A percentile compares a stretch with the other conserved stretches of the same genome.
Conservation (phyloP, 2,329 filamentous ascomycete genomes). For the Epicoccum sorghinum region DNA sequence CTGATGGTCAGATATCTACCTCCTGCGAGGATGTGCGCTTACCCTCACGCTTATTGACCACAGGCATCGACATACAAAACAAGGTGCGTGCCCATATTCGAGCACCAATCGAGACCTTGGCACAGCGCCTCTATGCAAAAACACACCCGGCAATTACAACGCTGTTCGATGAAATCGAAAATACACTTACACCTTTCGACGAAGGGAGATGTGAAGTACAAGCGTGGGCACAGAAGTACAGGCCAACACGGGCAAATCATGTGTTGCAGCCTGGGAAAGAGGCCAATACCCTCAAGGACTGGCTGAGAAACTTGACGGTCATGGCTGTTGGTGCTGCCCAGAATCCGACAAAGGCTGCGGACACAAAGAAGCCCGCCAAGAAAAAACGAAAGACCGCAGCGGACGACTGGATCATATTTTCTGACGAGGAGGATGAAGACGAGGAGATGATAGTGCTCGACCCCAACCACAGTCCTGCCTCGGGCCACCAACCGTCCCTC, state of each 20-base stretch:
- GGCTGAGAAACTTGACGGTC: conserved; percentile 79
- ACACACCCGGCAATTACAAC: conserved; percentile 65
- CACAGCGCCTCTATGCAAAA: conserved; percentile 2
- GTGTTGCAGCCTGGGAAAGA: conserved; percentile 79
- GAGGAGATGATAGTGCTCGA: conserved; percentile 67
- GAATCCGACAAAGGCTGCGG: conserved; percentile 36
- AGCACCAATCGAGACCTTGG: conserved; percentile 15
- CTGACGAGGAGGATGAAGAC: conserved; percentile 39
- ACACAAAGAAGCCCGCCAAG: conserved; percentile 47
- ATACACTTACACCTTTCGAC: conserved; percentile 79
- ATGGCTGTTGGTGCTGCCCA: conserved; percentile 70
- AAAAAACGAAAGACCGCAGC: conserved; percentile 67
- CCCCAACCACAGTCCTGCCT: conserved; percentile 68
- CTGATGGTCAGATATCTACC: conserved; percentile 16
- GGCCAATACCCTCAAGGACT: conserved; percentile 73
- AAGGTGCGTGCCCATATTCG: conserved; percentile 39
- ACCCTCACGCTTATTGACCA: conserved; percentile 46
- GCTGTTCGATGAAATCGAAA: conserved; percentile 66
- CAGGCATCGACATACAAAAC: conserved; percentile 48
- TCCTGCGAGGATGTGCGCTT: conserved; percentile 36
- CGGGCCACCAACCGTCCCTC: conserved; percentile 39
- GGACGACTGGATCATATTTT: conserved; percentile 47
- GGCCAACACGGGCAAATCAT: conserved; percentile 70
- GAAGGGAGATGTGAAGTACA: conserved; percentile 73
- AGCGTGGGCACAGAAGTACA: conserved; percentile 85